These are phyloP conservation scores for Tilletia horrida DNA, from an alignment of 1,284 basidiomycete species.

Conservation along the genomic window DNA sequence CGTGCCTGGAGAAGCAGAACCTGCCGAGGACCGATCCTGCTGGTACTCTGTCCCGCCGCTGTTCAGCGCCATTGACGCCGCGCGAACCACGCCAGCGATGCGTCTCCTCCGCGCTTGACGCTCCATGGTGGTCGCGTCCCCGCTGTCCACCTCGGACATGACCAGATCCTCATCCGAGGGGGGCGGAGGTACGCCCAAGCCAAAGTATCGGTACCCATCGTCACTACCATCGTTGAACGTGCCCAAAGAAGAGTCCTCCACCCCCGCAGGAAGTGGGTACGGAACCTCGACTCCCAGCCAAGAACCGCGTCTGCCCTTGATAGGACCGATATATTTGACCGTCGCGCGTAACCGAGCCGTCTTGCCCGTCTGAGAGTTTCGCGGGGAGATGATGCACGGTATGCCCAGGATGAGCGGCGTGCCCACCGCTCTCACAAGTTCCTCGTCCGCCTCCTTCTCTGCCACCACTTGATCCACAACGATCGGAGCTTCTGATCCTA, in stretches of 20 bases:
- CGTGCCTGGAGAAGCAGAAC: neutral
- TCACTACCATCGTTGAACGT: slow-evolving; percentile 75
- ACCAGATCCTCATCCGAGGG: slow-evolving; percentile 62
- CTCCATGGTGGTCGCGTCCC: slow-evolving; percentile 16
- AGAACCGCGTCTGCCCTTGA: slow-evolving; percentile 23
- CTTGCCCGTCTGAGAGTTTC: slow-evolving; percentile 11
- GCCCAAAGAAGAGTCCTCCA: slow-evolving; percentile 5
- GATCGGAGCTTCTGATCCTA: neutral
- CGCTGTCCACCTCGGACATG: slow-evolving; percentile 55
- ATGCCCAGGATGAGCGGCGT: slow-evolving; percentile 20
- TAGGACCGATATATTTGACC: slow-evolving; percentile 41
- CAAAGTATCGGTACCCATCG: slow-evolving; percentile 76
- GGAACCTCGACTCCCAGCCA: slow-evolving; percentile 41
- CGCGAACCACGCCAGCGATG: slow-evolving; percentile 21
- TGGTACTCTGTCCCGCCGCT: slow-evolving; percentile 5
- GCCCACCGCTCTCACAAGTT: neutral
- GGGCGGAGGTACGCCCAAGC: slow-evolving; percentile 62
- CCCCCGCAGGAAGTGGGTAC: slow-evolving; percentile 21
- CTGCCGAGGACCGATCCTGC: neutral
- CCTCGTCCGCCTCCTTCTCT: neutral
- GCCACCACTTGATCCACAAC: neutral
- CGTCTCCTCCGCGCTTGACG: slow-evolving; percentile 23
- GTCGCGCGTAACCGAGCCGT: slow-evolving; percentile 25
- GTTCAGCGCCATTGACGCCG: slow-evolving; percentile 10
- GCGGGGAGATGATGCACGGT: slow-evolving; percentile 32